These are phyloP conservation scores for Fusarium cicatricum DNA, from an alignment of 2,329 filamentous ascomycete genomes.

Conservation along the genomic window DNA sequence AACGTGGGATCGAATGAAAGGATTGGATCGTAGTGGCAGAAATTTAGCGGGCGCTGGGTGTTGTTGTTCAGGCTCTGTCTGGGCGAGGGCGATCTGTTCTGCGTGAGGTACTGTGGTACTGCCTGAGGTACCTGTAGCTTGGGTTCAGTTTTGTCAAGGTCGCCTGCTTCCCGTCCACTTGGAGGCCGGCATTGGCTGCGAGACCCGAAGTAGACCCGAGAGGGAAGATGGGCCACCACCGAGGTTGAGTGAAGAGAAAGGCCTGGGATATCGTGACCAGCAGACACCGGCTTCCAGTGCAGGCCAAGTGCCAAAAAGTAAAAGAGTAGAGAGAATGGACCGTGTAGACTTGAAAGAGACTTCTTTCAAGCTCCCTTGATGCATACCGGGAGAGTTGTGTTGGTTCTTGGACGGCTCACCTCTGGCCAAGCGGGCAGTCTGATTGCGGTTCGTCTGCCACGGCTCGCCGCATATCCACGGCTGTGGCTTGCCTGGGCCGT, in stretches of 20 bases:
- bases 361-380: slow-evolving; percentile 33
- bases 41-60: slow-evolving; percentile 45
- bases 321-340: background rate
- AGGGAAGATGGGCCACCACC: slow-evolving; percentile 32
- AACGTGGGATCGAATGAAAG: slow-evolving; percentile 35
- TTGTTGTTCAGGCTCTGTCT: slow-evolving; percentile 40
- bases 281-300: slow-evolving; percentile 5
- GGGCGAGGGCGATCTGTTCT: slow-evolving; percentile 27
- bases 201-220: slow-evolving; percentile 40
- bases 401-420: slow-evolving; percentile 32
- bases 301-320: background rate
- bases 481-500: slow-evolving; percentile 5
- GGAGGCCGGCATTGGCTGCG: slow-evolving; percentile 18
- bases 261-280: slow-evolving; percentile 20
- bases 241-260: slow-evolving; percentile 26
- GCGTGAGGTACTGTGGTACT: slow-evolving; percentile 30
- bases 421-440: slow-evolving; percentile 10
- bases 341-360: slow-evolving; percentile 17
- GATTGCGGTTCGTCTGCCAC: slow-evolving; percentile 29
- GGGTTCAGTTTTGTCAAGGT: slow-evolving; percentile 1
- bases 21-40: slow-evolving; percentile 39
- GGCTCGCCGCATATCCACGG: slow-evolving; percentile 28
- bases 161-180: background rate
- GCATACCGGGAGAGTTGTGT: slow-evolving; percentile 23
- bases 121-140: slow-evolving; percentile 26